Evolutionary conservation across 352 stramenopile species (phyloP), one percentile per base, ranked within the genome.

Genomic region (Phytophthora palmivora): DNA sequence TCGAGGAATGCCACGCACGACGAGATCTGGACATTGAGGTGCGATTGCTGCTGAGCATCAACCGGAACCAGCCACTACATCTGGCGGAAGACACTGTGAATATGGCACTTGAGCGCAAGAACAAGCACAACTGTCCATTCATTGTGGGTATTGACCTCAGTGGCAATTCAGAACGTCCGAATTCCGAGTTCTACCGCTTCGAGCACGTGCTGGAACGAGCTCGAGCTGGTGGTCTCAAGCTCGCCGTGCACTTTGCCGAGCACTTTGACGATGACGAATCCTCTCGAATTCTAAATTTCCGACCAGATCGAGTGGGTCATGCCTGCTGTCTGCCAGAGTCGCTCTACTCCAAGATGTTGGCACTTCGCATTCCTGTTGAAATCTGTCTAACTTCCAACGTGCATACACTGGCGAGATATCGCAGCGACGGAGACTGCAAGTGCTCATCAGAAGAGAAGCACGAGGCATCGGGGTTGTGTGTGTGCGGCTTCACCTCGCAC

Each of bases 301-400:
- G 63, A 12, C 95, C 95, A 3, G 91, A 98, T 69, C 89, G 95
- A 54, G 61, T 98, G 42, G 95, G 95, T 26, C 95, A 98, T 59
- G 92, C 92, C 15, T 88, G 96, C 28, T 90, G 90, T 32, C 58
- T 98, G 14, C 78, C 90, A 4, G 69, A 92, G 28, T 57, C 58
- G 12, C 76, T 94, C 11, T 91, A 94, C 69, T 21, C 83, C 38
- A 77, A 82, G 51, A 84, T 98, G 64, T 57, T 88, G 19, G 28
- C 45, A 18, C 53, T 79, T 14, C 74, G 73, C 16, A 96, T 98
- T 53, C 92, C 94, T 6, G 87, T 98, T 41, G 95, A 98, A 73
- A 75, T 93, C 6, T 98, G 95, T 70, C 80, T 97, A 18, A 98
- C 92, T 6, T 98, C 90, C 15, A 98, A 98, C 71, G 84, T 97